Conservation (phyloP, 1,284 basidiomycete genomes). For the Sphaerobolus stellatus region DNA sequence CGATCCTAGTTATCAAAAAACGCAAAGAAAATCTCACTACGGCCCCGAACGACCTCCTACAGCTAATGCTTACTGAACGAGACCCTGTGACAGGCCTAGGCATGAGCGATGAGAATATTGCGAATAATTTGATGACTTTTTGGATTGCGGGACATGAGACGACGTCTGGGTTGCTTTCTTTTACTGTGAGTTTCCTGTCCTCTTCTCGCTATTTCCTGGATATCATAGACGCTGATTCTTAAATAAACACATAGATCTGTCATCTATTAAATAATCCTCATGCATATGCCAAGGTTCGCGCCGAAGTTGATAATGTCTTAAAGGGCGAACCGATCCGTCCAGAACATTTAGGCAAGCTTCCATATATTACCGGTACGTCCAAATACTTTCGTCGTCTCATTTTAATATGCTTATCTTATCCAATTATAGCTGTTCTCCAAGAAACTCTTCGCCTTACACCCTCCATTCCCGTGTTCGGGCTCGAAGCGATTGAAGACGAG, state of each 20-base stretch:
- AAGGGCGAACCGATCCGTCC: slow-evolving; percentile 37
- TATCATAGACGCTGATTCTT: slow-evolving; percentile 8
- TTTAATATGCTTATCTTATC: too few species aligned
- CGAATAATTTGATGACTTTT: slow-evolving; percentile 52
- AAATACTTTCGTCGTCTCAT: too few species aligned
- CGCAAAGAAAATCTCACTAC: slow-evolving; percentile 38
- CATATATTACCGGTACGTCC: slow-evolving; percentile 42
- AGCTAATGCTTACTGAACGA: slow-evolving; percentile 45
- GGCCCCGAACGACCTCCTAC: slow-evolving; percentile 46
- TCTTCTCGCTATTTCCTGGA: too few species aligned
- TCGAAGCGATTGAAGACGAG: slow-evolving; percentile 38
- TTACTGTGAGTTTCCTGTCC: slow-evolving; percentile 20
- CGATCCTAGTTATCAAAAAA: too few species aligned
- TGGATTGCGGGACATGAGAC: slow-evolving; percentile 56
- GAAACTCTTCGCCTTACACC: slow-evolving; percentile 49
- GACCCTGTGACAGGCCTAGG: slow-evolving; percentile 49
- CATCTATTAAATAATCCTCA: slow-evolving; percentile 47
- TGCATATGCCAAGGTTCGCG: slow-evolving; percentile 42
- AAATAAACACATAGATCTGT: slow-evolving; percentile 44
- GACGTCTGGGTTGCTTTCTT: slow-evolving; percentile 44
- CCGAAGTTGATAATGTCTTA: slow-evolving; percentile 46
- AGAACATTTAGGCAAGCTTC: slow-evolving; percentile 42
- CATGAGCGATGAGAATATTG: slow-evolving; percentile 45
- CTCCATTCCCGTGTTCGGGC: slow-evolving; percentile 39
- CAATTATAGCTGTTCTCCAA: slow-evolving; percentile 41